These are phyloP conservation scores for Acanthamoeba divionensis DNA, from an alignment of 208 protist genomes.

Conservation along the genomic window DNA sequence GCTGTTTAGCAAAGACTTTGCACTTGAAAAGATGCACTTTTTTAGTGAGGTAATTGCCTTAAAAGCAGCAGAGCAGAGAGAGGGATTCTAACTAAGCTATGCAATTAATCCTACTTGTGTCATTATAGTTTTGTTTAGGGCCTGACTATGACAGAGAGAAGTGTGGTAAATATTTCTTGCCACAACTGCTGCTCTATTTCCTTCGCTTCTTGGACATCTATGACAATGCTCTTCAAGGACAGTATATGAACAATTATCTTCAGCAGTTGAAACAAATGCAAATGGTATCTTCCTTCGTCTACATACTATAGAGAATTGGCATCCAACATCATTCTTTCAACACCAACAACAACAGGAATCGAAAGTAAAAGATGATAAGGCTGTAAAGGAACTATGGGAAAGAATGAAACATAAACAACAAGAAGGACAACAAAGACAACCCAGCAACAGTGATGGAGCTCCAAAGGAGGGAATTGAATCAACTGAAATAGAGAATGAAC, in stretches of 20 bases:
- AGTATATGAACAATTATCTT: not conserved
- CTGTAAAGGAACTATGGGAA: constrained; percentile 25
- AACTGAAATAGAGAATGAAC: not conserved
- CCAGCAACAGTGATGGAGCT: no score
- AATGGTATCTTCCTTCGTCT: not conserved
- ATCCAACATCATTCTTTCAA: not conserved
- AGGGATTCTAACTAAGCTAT: not conserved
- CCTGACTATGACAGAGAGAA: not conserved
- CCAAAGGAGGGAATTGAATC: not conserved
- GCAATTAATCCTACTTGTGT: no score
- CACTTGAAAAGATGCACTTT: constrained; percentile 7
- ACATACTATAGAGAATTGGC: not conserved
- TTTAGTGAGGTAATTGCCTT: constrained; percentile 3
- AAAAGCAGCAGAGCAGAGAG: no score
- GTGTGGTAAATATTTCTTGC: constrained; percentile 28
- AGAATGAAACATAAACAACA: constrained; percentile 1
- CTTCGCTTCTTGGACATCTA: constrained; percentile 50
- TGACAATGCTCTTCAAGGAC: constrained; percentile 11
- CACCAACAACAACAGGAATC: not conserved
- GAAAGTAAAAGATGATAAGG: not conserved
- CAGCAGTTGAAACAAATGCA: constrained; percentile 8
- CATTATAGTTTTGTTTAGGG: not conserved
- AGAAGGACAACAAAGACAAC: not conserved
- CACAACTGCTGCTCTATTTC: constrained; percentile 36
- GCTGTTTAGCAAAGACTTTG: not conserved